Percentiles rank a stretch among this genome's conserved stretches.
Conservation (phyloP, 495 filamentous ascomycete species). For the Aspergillus homomorphus region DNA sequence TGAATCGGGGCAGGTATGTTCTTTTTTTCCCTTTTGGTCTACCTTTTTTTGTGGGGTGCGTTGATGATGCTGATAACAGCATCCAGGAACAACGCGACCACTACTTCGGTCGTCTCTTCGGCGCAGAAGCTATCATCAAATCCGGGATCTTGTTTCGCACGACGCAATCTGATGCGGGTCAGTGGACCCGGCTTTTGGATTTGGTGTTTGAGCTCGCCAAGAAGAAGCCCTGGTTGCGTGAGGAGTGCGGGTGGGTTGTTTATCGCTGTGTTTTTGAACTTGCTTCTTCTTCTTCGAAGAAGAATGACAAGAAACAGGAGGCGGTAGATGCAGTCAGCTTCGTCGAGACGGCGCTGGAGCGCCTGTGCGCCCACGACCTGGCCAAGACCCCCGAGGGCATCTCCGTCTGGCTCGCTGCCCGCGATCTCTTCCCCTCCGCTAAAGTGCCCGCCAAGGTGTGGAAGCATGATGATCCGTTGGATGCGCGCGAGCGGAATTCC, state of each 20-base stretch:
- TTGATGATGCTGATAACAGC: slow-evolving; percentile 12
- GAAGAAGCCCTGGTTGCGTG: slow-evolving; percentile 80
- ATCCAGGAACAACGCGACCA: slow-evolving; percentile 81
- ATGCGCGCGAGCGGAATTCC: slow-evolving; percentile 54
- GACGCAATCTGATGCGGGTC: slow-evolving; percentile 35
- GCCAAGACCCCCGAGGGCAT: slow-evolving; percentile 80
- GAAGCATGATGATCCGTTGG: slow-evolving; percentile 67
- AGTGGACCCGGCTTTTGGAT: slow-evolving; percentile 59
- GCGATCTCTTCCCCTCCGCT: slow-evolving; percentile 59
- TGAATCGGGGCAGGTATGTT: slow-evolving; percentile 57
- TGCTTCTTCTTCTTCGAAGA: slow-evolving; percentile 9
- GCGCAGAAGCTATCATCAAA: slow-evolving; percentile 77
- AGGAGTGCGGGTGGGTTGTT: slow-evolving; percentile 77
- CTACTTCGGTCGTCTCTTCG: slow-evolving; percentile 81
- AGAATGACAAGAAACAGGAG: slow-evolving; percentile 13
- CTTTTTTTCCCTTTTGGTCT: background rate
- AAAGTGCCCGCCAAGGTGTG: slow-evolving; percentile 67
- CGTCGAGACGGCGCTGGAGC: slow-evolving; percentile 59
- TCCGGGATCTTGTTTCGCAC: slow-evolving; percentile 66
- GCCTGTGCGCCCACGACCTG: slow-evolving; percentile 59
- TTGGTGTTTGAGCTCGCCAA: slow-evolving; percentile 54
- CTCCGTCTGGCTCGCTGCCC: slow-evolving; percentile 76
- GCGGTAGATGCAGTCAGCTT: slow-evolving; percentile 41
- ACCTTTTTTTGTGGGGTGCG: background rate
- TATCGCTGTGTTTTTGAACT: slow-evolving; percentile 48